Evolutionary conservation across 176 grass and related monocot genomes (phyloP), one percentile per base, ranked within the genome.

Genomic region (Areca catechu): DNA sequence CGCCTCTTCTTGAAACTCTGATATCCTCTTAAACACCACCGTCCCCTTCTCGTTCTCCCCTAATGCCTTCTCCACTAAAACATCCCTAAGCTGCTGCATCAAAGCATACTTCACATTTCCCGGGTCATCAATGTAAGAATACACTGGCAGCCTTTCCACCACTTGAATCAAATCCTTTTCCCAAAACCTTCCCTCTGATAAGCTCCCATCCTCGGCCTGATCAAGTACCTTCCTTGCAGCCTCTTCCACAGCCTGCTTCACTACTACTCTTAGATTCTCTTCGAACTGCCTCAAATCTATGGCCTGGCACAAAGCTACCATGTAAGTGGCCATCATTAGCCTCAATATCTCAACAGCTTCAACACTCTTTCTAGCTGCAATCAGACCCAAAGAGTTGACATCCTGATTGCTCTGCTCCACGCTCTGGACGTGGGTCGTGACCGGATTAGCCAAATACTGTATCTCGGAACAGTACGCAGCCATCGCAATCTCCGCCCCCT

Each of bases 401-500:
- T 60, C 57, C 28, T 60, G 57, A 17, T 60, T 60, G 57, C 37
- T 23, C 57, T 60, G 57, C 57, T 60, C 57, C 15, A 16, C 24
- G 25, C 57, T 60, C 28, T 60, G 57, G 24, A 60, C 57, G 57
- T 60, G 57, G 57, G 22, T 34, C 24, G 57, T 60, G 24, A 60
- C 57, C 1, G 57, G 57, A 25, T 60, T 60, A 18, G 22, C 57
- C 16, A 60, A 18, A 16, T 28, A 60, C 25, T 37, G 57, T 23
- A 60, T 25, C 57, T 60, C 57, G 24, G 57, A 60, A 25, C 57
- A 60, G 57, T 60, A 60, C 2, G 57, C 25, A 4, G 57, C 57
- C 57, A 60, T 60, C 22, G 57, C 57, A 4, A 60, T 19, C 57
- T 60, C 57, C 57, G 57, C 57, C 57, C 57, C 57, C 24, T 60